Conservation (phyloP, 139 green algal genomes). For the Prasinococcaceae sp. region DNA sequence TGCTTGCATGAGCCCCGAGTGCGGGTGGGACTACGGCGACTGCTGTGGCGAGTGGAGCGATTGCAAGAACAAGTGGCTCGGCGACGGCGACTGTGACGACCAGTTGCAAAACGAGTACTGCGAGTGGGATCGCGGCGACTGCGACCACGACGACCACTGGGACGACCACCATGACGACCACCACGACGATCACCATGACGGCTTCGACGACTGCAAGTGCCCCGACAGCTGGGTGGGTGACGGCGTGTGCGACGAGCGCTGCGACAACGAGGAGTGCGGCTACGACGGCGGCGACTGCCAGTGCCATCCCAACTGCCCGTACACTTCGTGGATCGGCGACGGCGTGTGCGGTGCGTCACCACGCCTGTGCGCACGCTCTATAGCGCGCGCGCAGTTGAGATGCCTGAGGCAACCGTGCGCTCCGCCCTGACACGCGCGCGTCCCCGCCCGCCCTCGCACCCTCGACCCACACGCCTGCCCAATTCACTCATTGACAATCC, state of each 20-base stretch:
- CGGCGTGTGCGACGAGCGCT: neutral
- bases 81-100: neutral
- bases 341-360: neutral
- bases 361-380: neutral
- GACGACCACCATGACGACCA: constrained; percentile 2
- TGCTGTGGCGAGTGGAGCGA: no score
- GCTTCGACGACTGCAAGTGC: neutral
- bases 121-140: neutral
- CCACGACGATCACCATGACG: neutral
- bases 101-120: neutral
- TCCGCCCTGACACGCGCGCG: no score
- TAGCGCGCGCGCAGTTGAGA: no score
- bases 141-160: neutral
- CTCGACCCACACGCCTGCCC: no score
- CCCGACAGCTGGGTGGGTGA: neutral
- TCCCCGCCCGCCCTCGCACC: no score
- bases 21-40: neutral
- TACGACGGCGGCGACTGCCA: neutral
- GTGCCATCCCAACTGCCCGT: no score
- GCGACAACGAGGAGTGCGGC: neutral
- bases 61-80: neutral
- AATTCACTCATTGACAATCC: neutral
- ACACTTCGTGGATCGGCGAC: no score
- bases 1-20: neutral
- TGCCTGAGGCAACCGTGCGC: no score